These are phyloP conservation scores for Sambucus nigra DNA, from an alignment of 129 eudicot genomes.

Conservation along the genomic window DNA sequence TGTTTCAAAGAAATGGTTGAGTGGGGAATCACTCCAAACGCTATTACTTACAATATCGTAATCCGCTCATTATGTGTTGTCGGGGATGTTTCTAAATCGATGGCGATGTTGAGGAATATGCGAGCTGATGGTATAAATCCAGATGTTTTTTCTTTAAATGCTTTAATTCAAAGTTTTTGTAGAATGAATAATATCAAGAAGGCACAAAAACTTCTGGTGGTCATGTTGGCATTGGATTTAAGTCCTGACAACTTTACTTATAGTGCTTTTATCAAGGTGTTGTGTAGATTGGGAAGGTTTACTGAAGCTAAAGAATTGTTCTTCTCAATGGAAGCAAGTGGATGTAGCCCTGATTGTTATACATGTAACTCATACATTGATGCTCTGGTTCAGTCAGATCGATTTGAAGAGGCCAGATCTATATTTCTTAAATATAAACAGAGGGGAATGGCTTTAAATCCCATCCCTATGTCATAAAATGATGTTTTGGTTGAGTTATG, in stretches of 20 bases:
- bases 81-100: conserved; percentile 52
- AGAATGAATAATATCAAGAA: conserved; percentile 52
- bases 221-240: conserved; percentile 60
- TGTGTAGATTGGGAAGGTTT: conserved; percentile 50
- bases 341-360: conserved; percentile 64
- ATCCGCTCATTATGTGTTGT: conserved; percentile 54
- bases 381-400: conserved; percentile 38
- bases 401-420: conserved; percentile 46
- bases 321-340: conserved; percentile 62
- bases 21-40: conserved; percentile 78
- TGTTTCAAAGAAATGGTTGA: conserved; percentile 67
- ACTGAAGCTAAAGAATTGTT: conserved; percentile 68
- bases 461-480: conserved; percentile 25
- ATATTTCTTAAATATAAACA: conserved; percentile 41
- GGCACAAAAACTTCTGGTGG: conserved; percentile 61
- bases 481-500: conserved; percentile 1
- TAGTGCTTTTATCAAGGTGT: conserved; percentile 55
- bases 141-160: conserved; percentile 71
- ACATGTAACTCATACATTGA: conserved; percentile 58
- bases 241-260: conserved; percentile 79
- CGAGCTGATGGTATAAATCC: conserved; percentile 62
- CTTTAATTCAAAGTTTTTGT: conserved; percentile 71
- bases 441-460: conserved; percentile 46
- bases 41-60: conserved; percentile 60
- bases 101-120: conserved; percentile 56